These are phyloP conservation scores for Malus asiatica DNA, from an alignment of 306 rosid species.

Conservation along the genomic window DNA sequence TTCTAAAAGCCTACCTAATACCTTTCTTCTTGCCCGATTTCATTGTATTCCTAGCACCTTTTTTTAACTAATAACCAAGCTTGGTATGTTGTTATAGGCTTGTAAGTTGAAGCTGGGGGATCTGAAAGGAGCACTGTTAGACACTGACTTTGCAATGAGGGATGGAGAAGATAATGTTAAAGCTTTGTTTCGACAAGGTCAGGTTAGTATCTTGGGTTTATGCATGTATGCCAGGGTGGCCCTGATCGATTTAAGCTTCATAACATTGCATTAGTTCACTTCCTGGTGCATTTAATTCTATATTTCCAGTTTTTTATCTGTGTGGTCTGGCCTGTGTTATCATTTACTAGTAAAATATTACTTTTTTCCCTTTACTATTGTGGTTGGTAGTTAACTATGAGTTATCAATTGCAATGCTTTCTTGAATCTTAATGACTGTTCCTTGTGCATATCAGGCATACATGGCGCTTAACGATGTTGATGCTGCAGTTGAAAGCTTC, in stretches of 20 bases:
- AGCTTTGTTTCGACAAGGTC: slow-evolving; percentile 96
- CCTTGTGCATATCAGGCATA: slow-evolving; percentile 46
- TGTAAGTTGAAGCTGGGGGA: slow-evolving; percentile 87
- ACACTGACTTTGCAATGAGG: slow-evolving; percentile 88
- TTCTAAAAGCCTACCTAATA: neutral
- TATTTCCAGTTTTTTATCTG: neutral
- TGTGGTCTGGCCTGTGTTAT: neutral
- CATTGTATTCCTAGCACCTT: neutral
- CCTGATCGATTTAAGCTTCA: neutral
- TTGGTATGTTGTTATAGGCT: slow-evolving; percentile 43
- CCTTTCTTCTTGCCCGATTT: neutral
- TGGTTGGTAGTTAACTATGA: slow-evolving; percentile 2
- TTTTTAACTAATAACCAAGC: neutral
- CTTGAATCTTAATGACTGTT: slow-evolving; percentile 14
- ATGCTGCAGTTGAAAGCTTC: slow-evolving; percentile 82
- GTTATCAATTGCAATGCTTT: neutral
- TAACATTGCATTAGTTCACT: neutral
- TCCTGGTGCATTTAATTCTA: neutral
- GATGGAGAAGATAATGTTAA: slow-evolving; percentile 86
- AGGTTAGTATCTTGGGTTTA: slow-evolving; percentile 49
- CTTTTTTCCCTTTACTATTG: neutral
- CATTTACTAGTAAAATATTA: neutral
- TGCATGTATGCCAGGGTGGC: neutral
- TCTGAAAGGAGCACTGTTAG: slow-evolving; percentile 83
- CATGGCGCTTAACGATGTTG: slow-evolving; percentile 77